Evolutionary conservation across 23 red algal genomes (phyloP).

Genomic region (Cyanidium caldarium): DNA sequence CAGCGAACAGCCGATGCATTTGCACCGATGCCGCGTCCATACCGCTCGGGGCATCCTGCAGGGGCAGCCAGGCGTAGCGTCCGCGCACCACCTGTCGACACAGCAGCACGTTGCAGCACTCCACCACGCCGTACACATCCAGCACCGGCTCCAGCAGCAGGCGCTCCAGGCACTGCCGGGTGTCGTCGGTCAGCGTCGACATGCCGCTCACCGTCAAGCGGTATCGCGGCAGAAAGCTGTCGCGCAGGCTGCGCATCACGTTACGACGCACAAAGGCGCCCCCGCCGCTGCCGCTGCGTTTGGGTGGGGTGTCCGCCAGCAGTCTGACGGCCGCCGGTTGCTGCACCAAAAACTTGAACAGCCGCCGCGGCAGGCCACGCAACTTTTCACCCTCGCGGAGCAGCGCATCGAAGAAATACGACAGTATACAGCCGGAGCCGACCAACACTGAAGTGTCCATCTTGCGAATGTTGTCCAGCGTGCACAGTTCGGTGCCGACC

Average conservation of each 20-base stretch:
- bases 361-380: not conserved
- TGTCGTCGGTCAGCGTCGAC: not conserved
- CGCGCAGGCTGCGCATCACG: not conserved
- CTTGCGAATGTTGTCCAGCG: not conserved
- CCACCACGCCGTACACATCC: not conserved
- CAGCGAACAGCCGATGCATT: no score
- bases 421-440: not conserved
- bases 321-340: no score
- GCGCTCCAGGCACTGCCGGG: not conserved
- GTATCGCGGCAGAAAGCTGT: not conserved
- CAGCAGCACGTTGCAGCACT: not conserved
- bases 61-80: not conserved
- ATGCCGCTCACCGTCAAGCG: slow-evolving; percentile 2
- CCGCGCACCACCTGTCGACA: not conserved
- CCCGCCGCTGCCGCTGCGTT: not conserved
- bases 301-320: not conserved
- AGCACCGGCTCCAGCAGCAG: not conserved
- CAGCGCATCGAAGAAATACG: not conserved
- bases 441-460: not conserved
- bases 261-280: not conserved
- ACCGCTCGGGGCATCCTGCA: not conserved
- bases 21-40: no score
- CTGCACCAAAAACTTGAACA: not conserved
- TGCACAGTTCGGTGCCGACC: not conserved
- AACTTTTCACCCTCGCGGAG: not conserved